Base-by-base conservation (phyloP, 2,329 filamentous ascomycete genomes). In the Scedosporium apiospermum region DNA sequence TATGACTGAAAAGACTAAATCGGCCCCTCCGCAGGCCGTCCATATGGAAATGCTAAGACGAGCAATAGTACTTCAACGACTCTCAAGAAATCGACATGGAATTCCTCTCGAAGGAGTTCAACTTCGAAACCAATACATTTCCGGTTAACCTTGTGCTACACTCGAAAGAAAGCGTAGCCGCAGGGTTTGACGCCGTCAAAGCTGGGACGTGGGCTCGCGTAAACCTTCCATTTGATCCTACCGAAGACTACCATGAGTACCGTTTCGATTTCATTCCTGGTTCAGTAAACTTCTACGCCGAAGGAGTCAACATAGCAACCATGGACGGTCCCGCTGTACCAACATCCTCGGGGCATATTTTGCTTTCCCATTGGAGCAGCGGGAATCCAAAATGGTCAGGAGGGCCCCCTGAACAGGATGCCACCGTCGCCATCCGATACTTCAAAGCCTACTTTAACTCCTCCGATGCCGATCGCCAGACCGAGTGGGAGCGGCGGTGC, bases 381-480 rank as follows among this genome's bases (percentile, higher is more conserved):
- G 89, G 89, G 38, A 88, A 92, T 69, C 70, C 78, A 4, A 69
- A 77, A 1, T 93, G 90, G 90, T 89, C 86, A 49, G 85, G 79
- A 14, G 90, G 89, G 0, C 90, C 90, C 2, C 89, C 90, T 0
- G 66, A 67, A 0, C 65, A 77, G 34, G 86, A 92, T 68, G 83
- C 89, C 0, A 74, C 80, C 18, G 77, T 90, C 67, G 83, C 80
- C 5, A 79, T 93, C 26, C 82, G 79, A 42, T 91, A 91, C 69
- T 80, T 91, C 63, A 91, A 90, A 71, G 87, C 86, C 0, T 93
- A 93, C 73, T 93, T 92, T 76, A 93, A 93, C 76, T 87, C 87
- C n/a, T 86, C 87, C 3, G 67, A 77, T 21, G 65, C 68, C 2
- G 65, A 69, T 63, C 70, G 80, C 16, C 71, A 75, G 57, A 66